A percentile compares a stretch with the other conserved stretches of the same genome.
Evolutionary conservation across 1,284 basidiomycete genomes (phyloP).

Genomic region (Flammula alnicola): DNA sequence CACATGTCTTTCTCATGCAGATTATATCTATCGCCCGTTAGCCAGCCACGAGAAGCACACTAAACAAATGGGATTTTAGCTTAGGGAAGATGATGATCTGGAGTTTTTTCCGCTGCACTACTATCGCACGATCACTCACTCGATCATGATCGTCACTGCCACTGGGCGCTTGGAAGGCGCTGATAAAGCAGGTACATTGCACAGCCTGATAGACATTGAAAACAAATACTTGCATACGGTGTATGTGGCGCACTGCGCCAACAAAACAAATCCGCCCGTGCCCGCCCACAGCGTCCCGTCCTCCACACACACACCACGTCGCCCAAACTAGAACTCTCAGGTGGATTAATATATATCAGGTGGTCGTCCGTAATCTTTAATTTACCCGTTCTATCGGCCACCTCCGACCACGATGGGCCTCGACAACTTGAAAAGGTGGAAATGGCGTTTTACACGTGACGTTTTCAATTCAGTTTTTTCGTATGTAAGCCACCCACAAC

Average conservation of each 20-base stretch:
- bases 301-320: background rate
- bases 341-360: too few relatives aligned
- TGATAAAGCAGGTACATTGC: background rate
- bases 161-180: background rate
- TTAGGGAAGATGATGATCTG: too few relatives aligned
- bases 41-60: too few relatives aligned
- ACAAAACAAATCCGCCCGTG: background rate
- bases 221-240: background rate
- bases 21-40: too few relatives aligned
- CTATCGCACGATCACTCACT: background rate
- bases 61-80: too few relatives aligned
- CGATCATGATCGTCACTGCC: conserved; percentile 1
- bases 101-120: too few relatives aligned
- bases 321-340: too few relatives aligned
- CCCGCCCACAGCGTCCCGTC: background rate
- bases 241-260: background rate
- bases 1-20: too few relatives aligned
- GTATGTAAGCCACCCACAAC: conserved; percentile 17
- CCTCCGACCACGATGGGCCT: too few relatives aligned
- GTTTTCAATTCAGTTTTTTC: conserved; percentile 7
- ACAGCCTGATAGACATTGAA: background rate
- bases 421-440: too few relatives aligned
- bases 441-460: conserved; percentile 6
- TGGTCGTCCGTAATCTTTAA: too few relatives aligned
- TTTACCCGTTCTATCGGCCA: too few relatives aligned